A percentile compares a stretch with the other conserved stretches of the same genome.
Evolutionary conservation across 352 stramenopile species (phyloP).

Genomic region (Phytophthora sp.): DNA sequence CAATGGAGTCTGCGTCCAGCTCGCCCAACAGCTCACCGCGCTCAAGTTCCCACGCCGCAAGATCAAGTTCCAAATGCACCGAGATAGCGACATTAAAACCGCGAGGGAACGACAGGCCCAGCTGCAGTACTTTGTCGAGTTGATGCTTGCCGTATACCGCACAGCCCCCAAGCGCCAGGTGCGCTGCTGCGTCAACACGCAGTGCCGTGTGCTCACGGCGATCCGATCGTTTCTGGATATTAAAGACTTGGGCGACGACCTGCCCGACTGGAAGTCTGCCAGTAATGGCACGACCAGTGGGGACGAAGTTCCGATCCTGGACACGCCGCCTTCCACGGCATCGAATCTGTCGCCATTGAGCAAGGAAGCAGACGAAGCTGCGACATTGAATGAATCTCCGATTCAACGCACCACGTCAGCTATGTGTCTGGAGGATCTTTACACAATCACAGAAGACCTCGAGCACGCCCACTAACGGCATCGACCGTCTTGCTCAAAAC

Average conservation of each 20-base stretch:
- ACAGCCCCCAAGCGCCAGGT: conserved; percentile 50
- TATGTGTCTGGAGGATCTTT: conserved; percentile 53
- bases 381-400: conserved; percentile 27
- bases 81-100: conserved; percentile 37
- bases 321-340: conserved; percentile 24
- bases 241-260: conserved; percentile 28
- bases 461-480: conserved; percentile 35
- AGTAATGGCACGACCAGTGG: conserved; percentile 22
- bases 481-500: conserved; percentile 1
- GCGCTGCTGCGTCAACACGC: conserved; percentile 61
- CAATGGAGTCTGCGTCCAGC: conserved; percentile 50
- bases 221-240: conserved; percentile 64
- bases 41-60: conserved; percentile 68
- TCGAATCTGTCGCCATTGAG: conserved; percentile 6
- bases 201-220: conserved; percentile 49
- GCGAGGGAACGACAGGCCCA: conserved; percentile 42
- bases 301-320: conserved; percentile 31
- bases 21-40: conserved; percentile 41
- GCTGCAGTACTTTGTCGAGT: conserved; percentile 64
- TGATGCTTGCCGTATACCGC: conserved; percentile 59
- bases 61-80: conserved; percentile 34
- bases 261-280: conserved; percentile 28
- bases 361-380: conserved; percentile 9
- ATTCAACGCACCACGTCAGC: conserved; percentile 29
- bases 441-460: conserved; percentile 61